A percentile compares a stretch with the other conserved stretches of the same genome.
These are phyloP conservation scores for Tulasnella sp. DNA, from an alignment of 768 basidiomycete species.

Conservation along the genomic window DNA sequence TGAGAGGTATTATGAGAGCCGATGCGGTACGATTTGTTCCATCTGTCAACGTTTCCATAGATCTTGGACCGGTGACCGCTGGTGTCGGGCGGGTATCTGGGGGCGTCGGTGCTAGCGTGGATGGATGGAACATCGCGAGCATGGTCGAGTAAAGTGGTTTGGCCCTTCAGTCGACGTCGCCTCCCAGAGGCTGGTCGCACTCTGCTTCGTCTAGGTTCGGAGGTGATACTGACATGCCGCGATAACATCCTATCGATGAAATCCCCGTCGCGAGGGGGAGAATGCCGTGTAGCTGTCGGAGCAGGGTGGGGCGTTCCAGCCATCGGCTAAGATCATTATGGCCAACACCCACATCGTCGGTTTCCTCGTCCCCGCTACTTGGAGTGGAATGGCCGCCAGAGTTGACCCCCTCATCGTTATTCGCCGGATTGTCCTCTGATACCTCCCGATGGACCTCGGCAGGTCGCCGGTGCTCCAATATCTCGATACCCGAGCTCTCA, in stretches of 20 bases:
- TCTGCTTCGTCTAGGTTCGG: constrained; percentile 2
- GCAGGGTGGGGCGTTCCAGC: constrained; percentile 20
- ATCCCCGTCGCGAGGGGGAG: constrained; percentile 30
- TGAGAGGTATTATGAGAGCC: too few species aligned
- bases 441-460: constrained; percentile 18
- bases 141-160: neutral
- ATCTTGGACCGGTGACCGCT: neutral
- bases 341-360: constrained; percentile 26
- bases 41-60: neutral
- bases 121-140: too few species aligned
- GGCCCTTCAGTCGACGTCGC: constrained; percentile 34
- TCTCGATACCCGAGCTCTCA: constrained; percentile 36
- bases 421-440: neutral
- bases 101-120: too few species aligned
- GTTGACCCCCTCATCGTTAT: constrained; percentile 26
- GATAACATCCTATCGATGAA: constrained; percentile 61
- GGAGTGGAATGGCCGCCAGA: neutral
- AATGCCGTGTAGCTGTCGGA: constrained; percentile 1
- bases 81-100: too few species aligned
- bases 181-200: neutral
- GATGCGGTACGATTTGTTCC: too few species aligned
- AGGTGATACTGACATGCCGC: constrained; percentile 21
- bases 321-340: constrained; percentile 30
- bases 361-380: constrained; percentile 29
- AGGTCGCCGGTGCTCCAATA: neutral